Percentiles rank a stretch among this genome's conserved stretches.
phyloP scores from a whole-genome alignment of 164 flowering plant genomes.

The Berberis thunbergii region DNA sequence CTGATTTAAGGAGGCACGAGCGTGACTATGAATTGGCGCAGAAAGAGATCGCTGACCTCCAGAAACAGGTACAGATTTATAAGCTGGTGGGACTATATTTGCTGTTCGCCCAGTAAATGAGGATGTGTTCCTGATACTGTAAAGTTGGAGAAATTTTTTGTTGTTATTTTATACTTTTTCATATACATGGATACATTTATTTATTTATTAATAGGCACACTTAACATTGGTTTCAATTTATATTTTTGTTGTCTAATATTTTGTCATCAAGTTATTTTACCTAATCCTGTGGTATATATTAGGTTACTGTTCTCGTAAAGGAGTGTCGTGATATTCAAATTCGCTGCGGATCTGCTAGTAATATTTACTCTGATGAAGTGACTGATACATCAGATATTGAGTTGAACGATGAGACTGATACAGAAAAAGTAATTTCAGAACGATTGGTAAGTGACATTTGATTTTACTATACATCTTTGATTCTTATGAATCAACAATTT shows the following conservation, averaged over 20 bases:
- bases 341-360: conserved; percentile 51
- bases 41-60: conserved; percentile 72
- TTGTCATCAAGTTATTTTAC: no score
- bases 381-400: conserved; percentile 11
- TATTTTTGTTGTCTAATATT: no score
- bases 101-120: no score
- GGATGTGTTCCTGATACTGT: no score
- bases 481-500: not conserved
- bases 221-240: no score
- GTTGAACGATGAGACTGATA: conserved; percentile 33
- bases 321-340: conserved; percentile 91
- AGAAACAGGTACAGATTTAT: conserved; percentile 50
- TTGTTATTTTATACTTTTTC: no score
- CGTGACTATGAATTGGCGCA: conserved; percentile 57
- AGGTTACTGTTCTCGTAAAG: conserved; percentile 85
- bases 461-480: not conserved
- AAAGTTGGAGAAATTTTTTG: no score
- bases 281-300: conserved; percentile 1
- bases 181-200: no score
- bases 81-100: not conserved
- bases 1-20: conserved; percentile 62
- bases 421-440: conserved; percentile 52
- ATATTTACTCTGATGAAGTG: conserved; percentile 19
- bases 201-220: no score
- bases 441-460: conserved; percentile 16